These are phyloP conservation scores for Aspergillus homomorphus DNA, from an alignment of 495 filamentous ascomycete species.

Conservation along the genomic window DNA sequence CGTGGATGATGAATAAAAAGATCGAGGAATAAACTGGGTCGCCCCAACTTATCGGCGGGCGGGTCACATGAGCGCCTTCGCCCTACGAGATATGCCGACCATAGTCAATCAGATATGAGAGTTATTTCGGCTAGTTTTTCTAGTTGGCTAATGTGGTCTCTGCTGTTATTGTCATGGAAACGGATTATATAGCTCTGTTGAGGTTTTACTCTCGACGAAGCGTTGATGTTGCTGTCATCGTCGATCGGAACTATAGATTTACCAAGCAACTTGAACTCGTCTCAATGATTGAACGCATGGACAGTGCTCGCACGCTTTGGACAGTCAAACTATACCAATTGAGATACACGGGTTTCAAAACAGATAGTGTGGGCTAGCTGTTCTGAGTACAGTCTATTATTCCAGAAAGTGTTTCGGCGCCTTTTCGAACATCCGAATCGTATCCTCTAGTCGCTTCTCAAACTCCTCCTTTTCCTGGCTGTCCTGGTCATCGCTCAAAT, in stretches of 20 bases:
- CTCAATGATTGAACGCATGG: no score
- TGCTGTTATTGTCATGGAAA: no score
- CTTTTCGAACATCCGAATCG: neutral
- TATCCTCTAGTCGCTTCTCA: neutral
- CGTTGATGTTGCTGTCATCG: no score
- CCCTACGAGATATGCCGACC: neutral
- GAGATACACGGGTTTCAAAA: no score
- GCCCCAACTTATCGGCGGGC: neutral
- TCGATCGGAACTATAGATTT: no score
- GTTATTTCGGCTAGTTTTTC: neutral
- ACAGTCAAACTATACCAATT: no score
- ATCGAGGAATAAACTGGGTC: neutral
- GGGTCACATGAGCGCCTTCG: constrained; percentile 3
- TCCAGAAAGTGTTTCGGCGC: neutral
- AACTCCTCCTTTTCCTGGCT: neutral
- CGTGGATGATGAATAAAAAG: constrained; percentile 7
- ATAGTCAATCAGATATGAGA: neutral
- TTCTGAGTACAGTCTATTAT: neutral
- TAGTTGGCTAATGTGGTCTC: no score
- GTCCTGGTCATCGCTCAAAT: neutral
- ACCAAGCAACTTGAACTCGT: no score
- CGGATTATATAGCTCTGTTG: no score
- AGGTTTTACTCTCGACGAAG: no score
- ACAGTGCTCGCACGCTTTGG: no score
- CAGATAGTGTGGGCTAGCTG: no score